A percentile compares a stretch with the other conserved stretches of the same genome.
Evolutionary conservation across 495 filamentous ascomycete species (phyloP).

Genomic region (Xylaria nigripes): DNA sequence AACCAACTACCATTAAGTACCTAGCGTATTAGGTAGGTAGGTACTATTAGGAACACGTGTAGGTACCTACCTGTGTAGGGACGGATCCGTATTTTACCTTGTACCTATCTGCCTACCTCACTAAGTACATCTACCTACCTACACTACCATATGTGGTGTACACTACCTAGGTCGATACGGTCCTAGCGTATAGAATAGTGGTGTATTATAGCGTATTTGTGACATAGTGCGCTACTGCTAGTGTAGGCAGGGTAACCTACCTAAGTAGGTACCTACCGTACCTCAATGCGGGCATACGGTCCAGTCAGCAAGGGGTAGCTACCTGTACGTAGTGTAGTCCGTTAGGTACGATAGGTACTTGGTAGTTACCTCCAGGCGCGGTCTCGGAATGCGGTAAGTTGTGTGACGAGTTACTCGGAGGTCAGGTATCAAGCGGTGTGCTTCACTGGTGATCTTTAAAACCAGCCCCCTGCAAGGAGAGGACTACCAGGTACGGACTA

Average conservation of each 20-base stretch:
- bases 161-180: too few species aligned
- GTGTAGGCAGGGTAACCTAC: too few species aligned
- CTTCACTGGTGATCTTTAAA: conserved; percentile 15
- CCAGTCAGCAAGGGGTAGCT: background rate
- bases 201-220: too few species aligned
- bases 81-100: too few species aligned
- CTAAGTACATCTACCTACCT: too few species aligned
- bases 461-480: conserved; percentile 5
- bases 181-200: too few species aligned
- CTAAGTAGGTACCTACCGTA: background rate
- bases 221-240: too few species aligned
- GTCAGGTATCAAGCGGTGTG: conserved; percentile 26
- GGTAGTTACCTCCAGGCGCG: conserved; percentile 7
- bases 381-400: conserved; percentile 8
- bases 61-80: too few species aligned
- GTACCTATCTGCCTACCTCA: too few species aligned
- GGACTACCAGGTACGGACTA: conserved; percentile 11
- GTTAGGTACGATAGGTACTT: background rate
- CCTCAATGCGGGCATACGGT: background rate
- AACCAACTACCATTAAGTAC: too few species aligned
- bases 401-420: conserved; percentile 13
- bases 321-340: background rate
- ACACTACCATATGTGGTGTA: too few species aligned
- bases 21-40: conserved; percentile 3
- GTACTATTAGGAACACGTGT: background rate